Percentiles rank a stretch among this genome's conserved stretches.
phyloP scores from a whole-genome alignment of 2,329 filamentous ascomycete species.

The Fusarium sp. region DNA sequence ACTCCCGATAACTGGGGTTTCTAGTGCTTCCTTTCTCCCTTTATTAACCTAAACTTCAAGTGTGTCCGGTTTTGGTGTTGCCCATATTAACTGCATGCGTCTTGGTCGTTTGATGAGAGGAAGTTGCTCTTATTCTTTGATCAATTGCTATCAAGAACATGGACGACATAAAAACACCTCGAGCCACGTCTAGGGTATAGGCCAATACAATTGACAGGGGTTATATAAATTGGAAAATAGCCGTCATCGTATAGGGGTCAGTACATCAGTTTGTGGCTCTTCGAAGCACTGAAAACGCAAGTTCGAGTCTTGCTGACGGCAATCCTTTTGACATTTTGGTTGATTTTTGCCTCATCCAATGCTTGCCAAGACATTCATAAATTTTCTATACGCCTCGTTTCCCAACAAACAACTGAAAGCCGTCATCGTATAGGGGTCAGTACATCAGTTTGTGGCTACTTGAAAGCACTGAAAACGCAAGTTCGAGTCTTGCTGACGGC shows the following conservation, averaged over 20 bases:
- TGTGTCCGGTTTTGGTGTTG: background rate
- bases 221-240: slow-evolving; percentile 2
- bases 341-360: background rate
- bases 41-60: background rate
- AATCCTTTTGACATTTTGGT: slow-evolving; percentile 13
- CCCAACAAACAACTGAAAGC: background rate
- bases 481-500: slow-evolving; percentile 18
- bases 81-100: background rate
- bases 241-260: slow-evolving; percentile 45
- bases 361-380: background rate
- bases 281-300: slow-evolving; percentile 44
- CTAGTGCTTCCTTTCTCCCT: slow-evolving; percentile 11
- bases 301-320: slow-evolving; percentile 44
- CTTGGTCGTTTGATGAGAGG: background rate
- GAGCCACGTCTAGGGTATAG: background rate
- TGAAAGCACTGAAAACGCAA: slow-evolving; percentile 15
- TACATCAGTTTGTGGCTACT: slow-evolving; percentile 17
- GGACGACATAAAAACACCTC: no score
- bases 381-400: background rate
- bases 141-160: background rate
- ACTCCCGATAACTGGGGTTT: slow-evolving; percentile 25
- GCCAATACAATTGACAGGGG: background rate
- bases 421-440: slow-evolving; percentile 19
- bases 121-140: background rate
- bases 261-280: slow-evolving; percentile 45